Evolutionary conservation across 306 rosid species (phyloP).

Genomic region (Rosa lucieae): DNA sequence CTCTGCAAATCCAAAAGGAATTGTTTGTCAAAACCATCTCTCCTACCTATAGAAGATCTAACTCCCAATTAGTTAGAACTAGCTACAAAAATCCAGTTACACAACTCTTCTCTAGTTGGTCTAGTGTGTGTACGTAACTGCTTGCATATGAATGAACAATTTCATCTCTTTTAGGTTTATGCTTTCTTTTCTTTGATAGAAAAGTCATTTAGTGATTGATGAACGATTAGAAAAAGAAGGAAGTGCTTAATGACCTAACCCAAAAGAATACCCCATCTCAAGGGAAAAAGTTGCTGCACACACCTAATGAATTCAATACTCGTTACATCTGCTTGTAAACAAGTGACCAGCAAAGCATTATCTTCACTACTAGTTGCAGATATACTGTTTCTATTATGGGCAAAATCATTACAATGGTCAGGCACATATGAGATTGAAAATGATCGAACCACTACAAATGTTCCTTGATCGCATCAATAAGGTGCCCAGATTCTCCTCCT

Average conservation of each 20-base stretch:
- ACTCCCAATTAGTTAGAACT: not conserved
- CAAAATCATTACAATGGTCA: not conserved
- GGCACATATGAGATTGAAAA: not conserved
- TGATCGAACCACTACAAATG: not conserved
- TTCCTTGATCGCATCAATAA: not conserved
- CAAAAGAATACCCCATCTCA: not conserved
- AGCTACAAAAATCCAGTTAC: not conserved
- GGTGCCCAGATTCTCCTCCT: not conserved
- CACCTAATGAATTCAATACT: not conserved
- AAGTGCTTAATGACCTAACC: not conserved
- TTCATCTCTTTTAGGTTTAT: not conserved
- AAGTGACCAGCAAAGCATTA: not conserved
- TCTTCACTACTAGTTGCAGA: not conserved
- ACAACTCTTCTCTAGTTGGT: not conserved
- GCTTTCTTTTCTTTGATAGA: not conserved
- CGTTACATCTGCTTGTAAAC: not conserved
- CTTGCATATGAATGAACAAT: not conserved
- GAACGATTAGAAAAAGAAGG: not conserved
- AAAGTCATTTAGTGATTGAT: not conserved
- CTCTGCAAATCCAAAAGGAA: not conserved
- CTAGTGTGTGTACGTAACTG: not conserved
- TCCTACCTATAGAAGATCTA: slow-evolving; percentile 1
- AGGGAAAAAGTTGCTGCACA: not conserved
- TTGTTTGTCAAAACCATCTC: not conserved
- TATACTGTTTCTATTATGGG: not conserved